phyloP scores from a whole-genome alignment of 495 filamentous ascomycete genomes.

The Aspergillus olivimuriae region DNA sequence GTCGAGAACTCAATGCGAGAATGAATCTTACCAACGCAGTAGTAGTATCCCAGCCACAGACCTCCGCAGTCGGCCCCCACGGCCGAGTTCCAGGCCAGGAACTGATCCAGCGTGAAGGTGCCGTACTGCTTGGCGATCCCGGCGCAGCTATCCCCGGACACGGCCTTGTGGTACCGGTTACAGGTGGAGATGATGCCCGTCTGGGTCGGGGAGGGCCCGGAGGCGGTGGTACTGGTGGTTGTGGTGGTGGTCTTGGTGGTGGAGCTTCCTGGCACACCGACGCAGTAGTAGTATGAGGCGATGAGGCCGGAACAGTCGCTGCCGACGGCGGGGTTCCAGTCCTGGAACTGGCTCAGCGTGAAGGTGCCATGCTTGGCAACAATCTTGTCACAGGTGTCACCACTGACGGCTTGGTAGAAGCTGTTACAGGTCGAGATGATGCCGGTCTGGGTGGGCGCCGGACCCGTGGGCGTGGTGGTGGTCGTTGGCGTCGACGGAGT shows the following conservation, averaged over 20 bases:
- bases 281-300: neutral
- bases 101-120: constrained; percentile 4
- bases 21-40: constrained; percentile 11
- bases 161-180: constrained; percentile 14
- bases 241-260: constrained; percentile 3
- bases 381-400: neutral
- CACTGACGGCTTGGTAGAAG: neutral
- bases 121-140: constrained; percentile 3
- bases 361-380: neutral
- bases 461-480: neutral
- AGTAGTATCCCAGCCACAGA: constrained; percentile 14
- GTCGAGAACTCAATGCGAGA: no score
- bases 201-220: constrained; percentile 16
- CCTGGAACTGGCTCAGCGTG: neutral
- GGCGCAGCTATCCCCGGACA: constrained; percentile 9
- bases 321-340: neutral
- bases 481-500: neutral
- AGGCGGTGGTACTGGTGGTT: constrained; percentile 5
- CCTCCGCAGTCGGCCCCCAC: constrained; percentile 5
- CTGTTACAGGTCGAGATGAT: neutral
- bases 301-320: neutral
- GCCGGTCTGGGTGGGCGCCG: neutral
- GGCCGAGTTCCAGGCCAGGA: constrained; percentile 12
- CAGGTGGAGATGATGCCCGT: constrained; percentile 13
- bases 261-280: neutral